Base-by-base conservation (phyloP, 75 land plant species). In the Selaginella moellendorffii region DNA sequence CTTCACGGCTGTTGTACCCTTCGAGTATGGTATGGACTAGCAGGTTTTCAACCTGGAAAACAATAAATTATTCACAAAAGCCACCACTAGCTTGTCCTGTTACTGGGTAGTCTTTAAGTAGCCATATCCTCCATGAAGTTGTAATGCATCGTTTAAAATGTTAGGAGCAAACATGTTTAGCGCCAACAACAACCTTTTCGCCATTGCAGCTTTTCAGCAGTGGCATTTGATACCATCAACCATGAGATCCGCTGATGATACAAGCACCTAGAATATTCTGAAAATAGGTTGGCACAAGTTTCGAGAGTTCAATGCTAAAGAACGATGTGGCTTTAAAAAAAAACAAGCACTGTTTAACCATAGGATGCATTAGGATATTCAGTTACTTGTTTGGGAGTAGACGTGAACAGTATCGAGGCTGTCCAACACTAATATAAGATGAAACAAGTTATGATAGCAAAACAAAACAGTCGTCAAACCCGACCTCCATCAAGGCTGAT, bases 111-210 rank as follows among this genome's bases (percentile, higher is more conserved):
- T n/a, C n/a, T n/a, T n/a, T n/a, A n/a, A n/a, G n/a, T n/a, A n/a
- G n/a, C n/a, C n/a, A n/a, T n/a, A n/a, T 17, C 78, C 78, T 26
- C 78, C 78, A 67, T 76, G 75, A 30, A 76, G 75, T 62, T 76
- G 78, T 17, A 76, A 53, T 25, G 78, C 78, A 65, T 76, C 78
- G 64, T 76, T 76, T 46, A 68, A 65, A 25, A 76, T 74, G 67
- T 52, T 26, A 18, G n/a, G 65, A 76, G 71, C 75, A 67, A 27
- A 64, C 28, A 24, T 72, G 64, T 42, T 69, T 72, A 21, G 78
- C 78, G 54, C n/a, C n/a, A n/a, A n/a, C n/a, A n/a, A n/a, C n/a
- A n/a, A n/a, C n/a, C n/a, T n/a, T n/a, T n/a, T n/a, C n/a, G n/a
- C n/a, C n/a, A n/a, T n/a, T n/a, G n/a, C n/a, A n/a, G n/a, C n/a